Evolutionary conservation across 345 rosid species (phyloP), one percentile per base, ranked within the genome.

Genomic region (Geranium brycei): DNA sequence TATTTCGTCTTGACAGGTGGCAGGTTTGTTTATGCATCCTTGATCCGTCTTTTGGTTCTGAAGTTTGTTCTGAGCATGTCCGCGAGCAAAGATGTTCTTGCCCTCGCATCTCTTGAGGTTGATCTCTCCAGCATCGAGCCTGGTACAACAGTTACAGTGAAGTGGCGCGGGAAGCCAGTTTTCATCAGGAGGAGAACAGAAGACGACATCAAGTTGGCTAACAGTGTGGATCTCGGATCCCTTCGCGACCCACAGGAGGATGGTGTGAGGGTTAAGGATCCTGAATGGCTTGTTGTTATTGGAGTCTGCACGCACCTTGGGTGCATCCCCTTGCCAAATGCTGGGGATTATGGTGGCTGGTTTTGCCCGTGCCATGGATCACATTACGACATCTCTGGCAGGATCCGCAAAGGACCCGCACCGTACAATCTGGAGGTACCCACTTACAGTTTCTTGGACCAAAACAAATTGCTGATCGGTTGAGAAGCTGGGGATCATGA

Each of bases 91-190:
- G 88, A 84, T 60, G 86, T 81, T 47, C 86, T 84, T 68, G 88
- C 88, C 51, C 74, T 81, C 41, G 88, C 88, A 19, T 79, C 86
- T 71, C 81, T 81, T 51, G 88, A 84, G 86, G 86, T 84, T 60
- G 88, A 84, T 71, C 79, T 84, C 51, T 74, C 84, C 17, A 76
- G 82, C 75, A 79, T 84, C 7, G 82, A 81, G 71, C 77, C 84
- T 32, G 84, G 88, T 59, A 74, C 84, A 7, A 84, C 86, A 66
- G 78, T 84, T 40, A 83, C 82, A 0, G 85, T 83, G 32, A 83
- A 83, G 77, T 83, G 83, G 88, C 81, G 85, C 40, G 88, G 88
- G 31, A 84, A 84, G 74, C 88, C 86, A 3, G 88, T 84, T 51
- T 84, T 81, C 69, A 84, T 84, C 66, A 70, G 86, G 69, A 73